Base-by-base conservation (phyloP, 73 alveolate genomes). In the Paramecium tetraurelia region DNA sequence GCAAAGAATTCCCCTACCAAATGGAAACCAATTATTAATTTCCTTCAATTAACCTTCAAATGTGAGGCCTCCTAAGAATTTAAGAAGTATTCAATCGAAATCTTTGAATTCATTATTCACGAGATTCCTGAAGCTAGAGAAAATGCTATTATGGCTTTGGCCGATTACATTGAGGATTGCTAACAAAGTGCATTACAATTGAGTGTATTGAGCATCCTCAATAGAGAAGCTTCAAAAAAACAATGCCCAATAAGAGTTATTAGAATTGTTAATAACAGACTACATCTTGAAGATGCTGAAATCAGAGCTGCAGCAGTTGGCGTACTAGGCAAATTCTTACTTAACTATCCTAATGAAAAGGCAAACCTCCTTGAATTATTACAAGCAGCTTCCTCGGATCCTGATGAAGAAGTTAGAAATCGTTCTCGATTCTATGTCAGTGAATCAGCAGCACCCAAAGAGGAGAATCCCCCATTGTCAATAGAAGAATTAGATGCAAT, bases 231-330 rank as follows among this genome's bases (percentile, higher is more conserved):
- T 0, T 63, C 93, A 29, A 87, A 87, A 46, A 89, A 89, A 40
- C 33, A 77, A 7, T 77, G 70, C 7, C 87, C 94, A 10, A 48
- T 77, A 36, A 89, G 75, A 50, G 75, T 71, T 16, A 89, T 89
- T 12, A 89, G 94, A 43, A 77, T 89, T 24, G 53, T 89, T 5
- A 89, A 89, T 48, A 89, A 89, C 35, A 89, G 92, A 89, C 21
- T 89, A 21, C 94, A 89, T 83, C 57, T 89, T 44, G 94, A 89
- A 48, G 92, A 68, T 70, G 71, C 92, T 27, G 94, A 89, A 50
- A 83, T 89, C 4, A 89, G 94, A 71, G 94, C 94, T 12, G 94
- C 94, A 44, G 90, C 94, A 27, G 94, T 89, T 3, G 90, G 94
- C 27, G 76, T 83, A 27, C 27, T 89, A 57, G 70, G 85, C 16